Evolutionary conservation across 805 yeast genomes (phyloP).

Genomic region (Kregervanrija pseudodelftensis): DNA sequence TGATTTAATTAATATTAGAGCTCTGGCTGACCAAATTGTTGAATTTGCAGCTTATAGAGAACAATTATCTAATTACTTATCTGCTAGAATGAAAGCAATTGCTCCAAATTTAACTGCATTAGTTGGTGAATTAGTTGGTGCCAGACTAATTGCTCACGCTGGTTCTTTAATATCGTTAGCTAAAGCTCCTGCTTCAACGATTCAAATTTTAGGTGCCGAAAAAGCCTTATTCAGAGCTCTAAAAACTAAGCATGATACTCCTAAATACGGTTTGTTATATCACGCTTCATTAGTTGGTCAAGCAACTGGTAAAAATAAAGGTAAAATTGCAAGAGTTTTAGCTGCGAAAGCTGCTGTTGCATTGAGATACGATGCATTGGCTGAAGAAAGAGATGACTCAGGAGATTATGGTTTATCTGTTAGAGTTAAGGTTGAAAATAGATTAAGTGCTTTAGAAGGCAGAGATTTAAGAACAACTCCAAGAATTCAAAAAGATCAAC

Average conservation of each 20-base stretch:
- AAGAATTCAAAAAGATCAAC: slow-evolving; percentile 71
- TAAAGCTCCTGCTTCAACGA: slow-evolving; percentile 97
- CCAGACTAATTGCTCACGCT: slow-evolving; percentile 94
- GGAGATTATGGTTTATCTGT: slow-evolving; percentile 90
- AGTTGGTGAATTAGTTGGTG: slow-evolving; percentile 98
- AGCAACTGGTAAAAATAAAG: slow-evolving; percentile 97
- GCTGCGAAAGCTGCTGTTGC: slow-evolving; percentile 99
- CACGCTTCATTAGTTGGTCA: slow-evolving; percentile 97
- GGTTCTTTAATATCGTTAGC: slow-evolving; percentile 93
- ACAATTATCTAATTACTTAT: slow-evolving; percentile 84
- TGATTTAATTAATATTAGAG: slow-evolving; percentile 81
- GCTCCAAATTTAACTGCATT: slow-evolving; percentile 95
- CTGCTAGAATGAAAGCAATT: slow-evolving; percentile 96
- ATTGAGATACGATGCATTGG: slow-evolving; percentile 90
- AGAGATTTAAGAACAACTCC: slow-evolving; percentile 90
- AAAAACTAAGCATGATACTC: slow-evolving; percentile 97
- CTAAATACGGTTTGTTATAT: slow-evolving; percentile 94
- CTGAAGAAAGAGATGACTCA: slow-evolving; percentile 94
- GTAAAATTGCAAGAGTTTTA: slow-evolving; percentile 96
- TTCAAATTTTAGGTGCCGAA: slow-evolving; percentile 98
- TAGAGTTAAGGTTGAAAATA: slow-evolving; percentile 88
- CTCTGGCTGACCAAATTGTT: slow-evolving; percentile 92
- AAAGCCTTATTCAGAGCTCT: slow-evolving; percentile 98
- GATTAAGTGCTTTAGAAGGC: slow-evolving; percentile 93
- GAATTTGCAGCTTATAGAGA: slow-evolving; percentile 96